These are phyloP conservation scores for Arabis hirsuta DNA, from an alignment of 345 rosid species.

Conservation along the genomic window DNA sequence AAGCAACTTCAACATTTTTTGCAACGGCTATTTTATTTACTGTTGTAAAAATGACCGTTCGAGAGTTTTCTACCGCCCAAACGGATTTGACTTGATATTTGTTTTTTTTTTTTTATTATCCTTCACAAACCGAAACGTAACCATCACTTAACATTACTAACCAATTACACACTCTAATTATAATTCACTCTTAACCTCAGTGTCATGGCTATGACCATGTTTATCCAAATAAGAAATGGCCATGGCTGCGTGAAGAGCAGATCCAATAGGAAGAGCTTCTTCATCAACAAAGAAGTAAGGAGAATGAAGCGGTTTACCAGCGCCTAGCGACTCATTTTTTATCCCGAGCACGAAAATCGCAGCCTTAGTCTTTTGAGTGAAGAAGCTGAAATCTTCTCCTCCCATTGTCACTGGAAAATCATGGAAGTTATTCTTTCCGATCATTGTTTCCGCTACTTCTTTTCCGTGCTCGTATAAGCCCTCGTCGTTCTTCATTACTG, in stretches of 20 bases:
- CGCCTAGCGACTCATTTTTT: constrained; percentile 56
- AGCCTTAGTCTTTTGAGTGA: constrained; percentile 59
- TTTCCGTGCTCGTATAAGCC: constrained; percentile 57
- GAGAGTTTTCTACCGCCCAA: too few relatives aligned
- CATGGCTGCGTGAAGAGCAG: constrained; percentile 66
- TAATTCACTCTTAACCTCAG: constrained; percentile 35
- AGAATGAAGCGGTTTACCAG: constrained; percentile 61
- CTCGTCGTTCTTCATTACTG: constrained; percentile 61
- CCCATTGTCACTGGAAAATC: constrained; percentile 65
- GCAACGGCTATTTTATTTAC: too few relatives aligned
- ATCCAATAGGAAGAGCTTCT: constrained; percentile 66
- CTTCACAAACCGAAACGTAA: constrained; percentile 1
- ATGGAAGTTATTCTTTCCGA: constrained; percentile 61
- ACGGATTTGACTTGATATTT: too few relatives aligned
- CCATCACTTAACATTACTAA: constrained; percentile 4
- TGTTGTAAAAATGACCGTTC: too few relatives aligned
- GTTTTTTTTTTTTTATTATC: not conserved
- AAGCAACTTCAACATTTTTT: too few relatives aligned
- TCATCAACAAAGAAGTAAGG: constrained; percentile 69
- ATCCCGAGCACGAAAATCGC: constrained; percentile 59
- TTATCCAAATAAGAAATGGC: constrained; percentile 63
- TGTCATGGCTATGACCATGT: constrained; percentile 34
- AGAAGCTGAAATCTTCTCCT: constrained; percentile 76
- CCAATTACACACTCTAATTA: constrained; percentile 25
- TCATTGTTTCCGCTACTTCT: constrained; percentile 55